Percentiles rank a stretch among this genome's conserved stretches.
Conservation (phyloP, 164 flowering plant species). For the Umbellularia californica region DNA sequence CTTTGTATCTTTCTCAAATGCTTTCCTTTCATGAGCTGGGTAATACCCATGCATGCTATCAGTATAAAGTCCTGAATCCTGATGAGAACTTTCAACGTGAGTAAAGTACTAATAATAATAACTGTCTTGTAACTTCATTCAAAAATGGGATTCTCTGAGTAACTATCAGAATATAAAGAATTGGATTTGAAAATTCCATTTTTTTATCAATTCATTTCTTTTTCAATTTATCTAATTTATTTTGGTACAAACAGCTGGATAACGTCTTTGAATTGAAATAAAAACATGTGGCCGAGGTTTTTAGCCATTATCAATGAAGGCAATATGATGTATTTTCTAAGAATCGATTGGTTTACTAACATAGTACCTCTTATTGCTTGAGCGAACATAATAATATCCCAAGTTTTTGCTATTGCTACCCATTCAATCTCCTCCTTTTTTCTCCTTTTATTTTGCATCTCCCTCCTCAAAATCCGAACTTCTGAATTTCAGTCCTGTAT, state of each 20-base stretch:
- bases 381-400: neutral
- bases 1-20: neutral
- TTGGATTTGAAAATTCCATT: no score
- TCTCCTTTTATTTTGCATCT: neutral
- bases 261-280: neutral
- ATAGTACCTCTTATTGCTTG: constrained; percentile 9
- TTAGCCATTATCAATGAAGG: constrained; percentile 8
- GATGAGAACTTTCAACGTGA: no score
- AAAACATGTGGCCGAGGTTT: neutral
- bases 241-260: no score
- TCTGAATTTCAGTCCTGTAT: neutral
- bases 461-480: neutral
- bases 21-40: no score
- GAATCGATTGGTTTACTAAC: constrained; percentile 8
- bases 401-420: constrained; percentile 6
- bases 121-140: no score
- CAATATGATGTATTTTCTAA: constrained; percentile 6
- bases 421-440: neutral
- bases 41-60: no score
- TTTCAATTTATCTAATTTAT: no score
- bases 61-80: no score
- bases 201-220: no score
- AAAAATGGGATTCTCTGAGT: no score
- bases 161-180: no score
- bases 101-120: no score